phyloP scores from a whole-genome alignment of 2,329 filamentous ascomycete genomes.

The Neopestalotiopsis sp. region DNA sequence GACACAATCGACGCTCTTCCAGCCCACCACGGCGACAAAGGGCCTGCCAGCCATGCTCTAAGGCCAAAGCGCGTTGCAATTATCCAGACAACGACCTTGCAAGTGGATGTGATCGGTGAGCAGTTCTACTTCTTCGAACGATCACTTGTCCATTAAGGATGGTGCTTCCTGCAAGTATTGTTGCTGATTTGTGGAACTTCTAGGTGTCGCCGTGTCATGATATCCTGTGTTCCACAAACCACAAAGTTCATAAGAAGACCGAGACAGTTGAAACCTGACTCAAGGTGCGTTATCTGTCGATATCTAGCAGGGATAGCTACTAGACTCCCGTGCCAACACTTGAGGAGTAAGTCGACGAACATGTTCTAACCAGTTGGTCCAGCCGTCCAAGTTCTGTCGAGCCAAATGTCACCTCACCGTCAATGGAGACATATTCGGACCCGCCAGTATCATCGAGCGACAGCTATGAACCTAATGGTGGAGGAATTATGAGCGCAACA shows the following conservation, averaged over 20 bases:
- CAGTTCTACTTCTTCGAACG: background rate
- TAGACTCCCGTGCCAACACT: background rate
- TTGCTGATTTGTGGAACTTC: background rate
- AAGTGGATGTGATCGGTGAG: slow-evolving; percentile 34
- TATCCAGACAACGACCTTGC: slow-evolving; percentile 31
- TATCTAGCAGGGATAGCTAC: no score
- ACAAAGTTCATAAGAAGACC: slow-evolving; percentile 36
- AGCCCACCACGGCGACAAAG: slow-evolving; percentile 34
- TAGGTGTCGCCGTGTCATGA: slow-evolving; percentile 33
- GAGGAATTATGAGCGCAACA: background rate
- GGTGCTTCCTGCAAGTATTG: background rate
- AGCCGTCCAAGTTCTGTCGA: background rate
- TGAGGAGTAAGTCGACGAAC: no score
- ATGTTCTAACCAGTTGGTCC: background rate
- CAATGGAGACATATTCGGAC: background rate
- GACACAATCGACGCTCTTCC: slow-evolving; percentile 17
- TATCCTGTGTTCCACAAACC: slow-evolving; percentile 33
- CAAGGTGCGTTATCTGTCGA: slow-evolving; percentile 23
- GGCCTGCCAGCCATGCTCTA: slow-evolving; percentile 36
- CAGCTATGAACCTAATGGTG: background rate
- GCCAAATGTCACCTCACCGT: background rate
- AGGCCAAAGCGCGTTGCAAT: slow-evolving; percentile 36
- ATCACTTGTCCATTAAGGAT: background rate
- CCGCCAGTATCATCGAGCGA: background rate
- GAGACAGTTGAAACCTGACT: slow-evolving; percentile 30